phyloP scores from a whole-genome alignment of 139 green algal genomes.

The Asterochloris erici region DNA sequence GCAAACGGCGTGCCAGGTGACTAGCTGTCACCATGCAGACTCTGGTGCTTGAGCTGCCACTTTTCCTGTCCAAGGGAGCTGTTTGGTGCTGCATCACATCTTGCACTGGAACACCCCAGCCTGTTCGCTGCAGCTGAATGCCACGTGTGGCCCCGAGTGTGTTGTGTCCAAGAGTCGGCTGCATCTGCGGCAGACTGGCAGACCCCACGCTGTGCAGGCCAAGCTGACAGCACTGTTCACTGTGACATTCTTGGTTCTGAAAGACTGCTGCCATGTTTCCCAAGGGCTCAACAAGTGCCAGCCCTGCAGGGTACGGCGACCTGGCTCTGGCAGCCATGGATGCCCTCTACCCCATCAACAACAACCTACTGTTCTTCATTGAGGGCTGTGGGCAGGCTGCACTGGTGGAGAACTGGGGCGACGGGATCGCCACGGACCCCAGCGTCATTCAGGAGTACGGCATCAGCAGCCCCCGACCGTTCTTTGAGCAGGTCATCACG shows the following conservation, averaged over 20 bases:
- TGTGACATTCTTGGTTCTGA: too few species aligned
- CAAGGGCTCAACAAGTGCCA: neutral
- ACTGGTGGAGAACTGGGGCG: conserved; percentile 30
- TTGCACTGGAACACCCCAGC: too few species aligned
- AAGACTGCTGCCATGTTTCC: too few species aligned
- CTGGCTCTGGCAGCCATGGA: conserved; percentile 47
- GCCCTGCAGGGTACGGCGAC: conserved; percentile 10
- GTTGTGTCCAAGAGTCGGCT: too few species aligned
- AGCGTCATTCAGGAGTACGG: conserved; percentile 2
- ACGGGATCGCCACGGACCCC: conserved; percentile 24
- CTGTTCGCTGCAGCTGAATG: too few species aligned
- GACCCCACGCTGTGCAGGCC: too few species aligned
- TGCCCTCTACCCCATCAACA: conserved; percentile 29
- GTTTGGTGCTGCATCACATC: too few species aligned
- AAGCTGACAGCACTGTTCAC: too few species aligned
- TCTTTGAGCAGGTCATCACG: conserved; percentile 40
- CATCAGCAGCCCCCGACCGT: conserved; percentile 40
- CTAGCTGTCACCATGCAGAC: neutral
- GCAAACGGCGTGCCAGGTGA: conserved; percentile 19
- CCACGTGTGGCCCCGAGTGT: too few species aligned
- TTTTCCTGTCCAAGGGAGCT: too few species aligned
- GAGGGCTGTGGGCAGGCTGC: conserved; percentile 23
- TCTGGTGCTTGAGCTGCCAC: too few species aligned
- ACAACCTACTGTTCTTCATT: conserved; percentile 25
- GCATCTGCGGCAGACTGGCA: too few species aligned